Evolutionary conservation across 2,329 filamentous ascomycete species (phyloP).

Genomic region (Esteya vermicola): DNA sequence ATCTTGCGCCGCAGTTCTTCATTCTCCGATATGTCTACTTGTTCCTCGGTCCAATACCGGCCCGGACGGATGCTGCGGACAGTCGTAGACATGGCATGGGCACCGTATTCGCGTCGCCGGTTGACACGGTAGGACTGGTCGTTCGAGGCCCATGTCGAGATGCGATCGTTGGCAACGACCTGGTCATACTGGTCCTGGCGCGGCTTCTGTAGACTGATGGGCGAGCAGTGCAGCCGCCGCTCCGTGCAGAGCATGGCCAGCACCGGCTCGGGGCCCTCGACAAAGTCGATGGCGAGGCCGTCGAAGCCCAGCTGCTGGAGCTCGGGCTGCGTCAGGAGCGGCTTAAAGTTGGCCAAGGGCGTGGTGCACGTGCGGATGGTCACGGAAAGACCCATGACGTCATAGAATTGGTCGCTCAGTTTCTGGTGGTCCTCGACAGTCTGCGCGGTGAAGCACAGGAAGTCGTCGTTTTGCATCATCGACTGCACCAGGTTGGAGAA

Average conservation of each 20-base stretch:
- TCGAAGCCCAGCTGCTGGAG: slow-evolving; percentile 53
- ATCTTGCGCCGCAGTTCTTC: slow-evolving; percentile 42
- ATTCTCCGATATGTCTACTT: slow-evolving; percentile 55
- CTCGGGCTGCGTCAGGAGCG: slow-evolving; percentile 40
- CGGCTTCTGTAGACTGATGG: slow-evolving; percentile 48
- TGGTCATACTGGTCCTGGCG: slow-evolving; percentile 51
- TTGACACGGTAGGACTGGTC: slow-evolving; percentile 48
- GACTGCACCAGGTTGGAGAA: slow-evolving; percentile 45
- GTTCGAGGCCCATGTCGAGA: slow-evolving; percentile 59
- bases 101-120: slow-evolving; percentile 69
- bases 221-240: slow-evolving; percentile 52
- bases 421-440: slow-evolving; percentile 59
- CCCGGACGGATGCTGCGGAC: slow-evolving; percentile 48
- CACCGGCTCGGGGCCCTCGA: slow-evolving; percentile 71
- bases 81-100: slow-evolving; percentile 54
- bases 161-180: slow-evolving; percentile 40
- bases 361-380: slow-evolving; percentile 51
- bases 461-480: slow-evolving; percentile 34
- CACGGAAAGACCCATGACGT: slow-evolving; percentile 52
- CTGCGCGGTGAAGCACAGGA: slow-evolving; percentile 63
- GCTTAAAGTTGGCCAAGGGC: slow-evolving; percentile 37
- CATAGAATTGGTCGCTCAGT: slow-evolving; percentile 51
- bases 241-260: slow-evolving; percentile 78
- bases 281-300: slow-evolving; percentile 62
- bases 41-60: slow-evolving; percentile 61